A percentile compares a stretch with the other conserved stretches of the same genome.
phyloP scores from a whole-genome alignment of 176 grass and related monocot genomes.

The Oryza meyeriana region DNA sequence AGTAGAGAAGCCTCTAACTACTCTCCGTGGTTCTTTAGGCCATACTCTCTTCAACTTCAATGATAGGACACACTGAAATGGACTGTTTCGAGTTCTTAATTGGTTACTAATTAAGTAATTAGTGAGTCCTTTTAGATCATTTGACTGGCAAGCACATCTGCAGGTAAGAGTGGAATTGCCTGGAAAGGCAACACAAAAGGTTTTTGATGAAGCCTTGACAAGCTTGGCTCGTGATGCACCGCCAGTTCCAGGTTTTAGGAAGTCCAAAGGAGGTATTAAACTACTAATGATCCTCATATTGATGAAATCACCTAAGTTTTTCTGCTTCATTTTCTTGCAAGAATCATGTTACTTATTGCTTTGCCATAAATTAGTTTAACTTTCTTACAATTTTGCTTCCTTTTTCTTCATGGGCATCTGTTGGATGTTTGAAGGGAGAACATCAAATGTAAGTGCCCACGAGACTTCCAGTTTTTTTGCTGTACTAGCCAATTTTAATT shows the following conservation, averaged over 20 bases:
- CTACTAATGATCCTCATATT: background rate
- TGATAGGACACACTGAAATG: background rate
- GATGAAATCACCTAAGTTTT: background rate
- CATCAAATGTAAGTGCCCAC: constrained; percentile 57
- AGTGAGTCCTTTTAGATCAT: background rate
- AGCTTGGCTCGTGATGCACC: constrained; percentile 60
- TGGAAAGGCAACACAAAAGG: constrained; percentile 61
- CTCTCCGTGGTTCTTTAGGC: background rate
- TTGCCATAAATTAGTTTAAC: background rate
- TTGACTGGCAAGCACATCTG: background rate
- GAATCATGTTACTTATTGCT: background rate
- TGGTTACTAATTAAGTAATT: background rate
- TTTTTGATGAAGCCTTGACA: constrained; percentile 47
- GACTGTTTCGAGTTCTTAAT: background rate
- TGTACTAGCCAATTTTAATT: constrained; percentile 3
- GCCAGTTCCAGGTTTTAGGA: constrained; percentile 68
- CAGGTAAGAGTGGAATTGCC: constrained; percentile 71
- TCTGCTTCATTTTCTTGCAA: constrained; percentile 20
- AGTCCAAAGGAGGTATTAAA: constrained; percentile 64
- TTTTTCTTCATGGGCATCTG: constrained; percentile 29
- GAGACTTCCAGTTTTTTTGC: background rate
- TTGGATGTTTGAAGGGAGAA: constrained; percentile 62
- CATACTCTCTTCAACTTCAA: constrained; percentile 7
- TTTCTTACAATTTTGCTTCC: background rate
- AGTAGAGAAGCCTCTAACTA: background rate